Percentiles rank a stretch among this genome's conserved stretches.
Evolutionary conservation across 495 filamentous ascomycete species (phyloP).

Genomic region (Penicillium samsonianum): DNA sequence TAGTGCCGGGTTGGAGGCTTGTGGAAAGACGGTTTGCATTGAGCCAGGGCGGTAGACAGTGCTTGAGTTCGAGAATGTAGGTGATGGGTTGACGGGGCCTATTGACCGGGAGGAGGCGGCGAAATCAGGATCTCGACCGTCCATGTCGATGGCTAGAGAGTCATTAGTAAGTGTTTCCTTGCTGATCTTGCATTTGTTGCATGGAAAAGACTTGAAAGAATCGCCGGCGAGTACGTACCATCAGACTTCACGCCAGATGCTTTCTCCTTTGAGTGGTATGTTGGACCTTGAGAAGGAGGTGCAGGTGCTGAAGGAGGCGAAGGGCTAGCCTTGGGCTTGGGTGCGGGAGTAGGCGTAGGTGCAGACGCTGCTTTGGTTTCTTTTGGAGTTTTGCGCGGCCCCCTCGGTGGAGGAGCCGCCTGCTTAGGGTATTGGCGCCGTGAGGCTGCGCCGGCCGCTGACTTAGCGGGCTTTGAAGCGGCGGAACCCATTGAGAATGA

Average conservation of each 20-base stretch:
- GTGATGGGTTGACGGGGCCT: slow-evolving; percentile 64
- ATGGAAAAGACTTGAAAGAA: neutral
- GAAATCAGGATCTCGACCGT: slow-evolving; percentile 65
- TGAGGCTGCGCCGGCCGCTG: slow-evolving; percentile 52
- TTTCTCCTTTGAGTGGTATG: slow-evolving; percentile 43
- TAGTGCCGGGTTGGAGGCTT: slow-evolving; percentile 54
- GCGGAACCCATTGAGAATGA: slow-evolving; percentile 58
- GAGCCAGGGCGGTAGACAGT: slow-evolving; percentile 38
- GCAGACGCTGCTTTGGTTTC: slow-evolving; percentile 18
- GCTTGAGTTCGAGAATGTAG: slow-evolving; percentile 58
- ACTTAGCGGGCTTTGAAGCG: slow-evolving; percentile 60
- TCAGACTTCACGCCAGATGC: slow-evolving; percentile 37
- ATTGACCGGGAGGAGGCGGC: slow-evolving; percentile 61
- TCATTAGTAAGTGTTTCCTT: slow-evolving; percentile 13
- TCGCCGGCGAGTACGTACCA: slow-evolving; percentile 24
- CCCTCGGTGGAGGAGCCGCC: slow-evolving; percentile 36
- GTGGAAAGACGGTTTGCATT: slow-evolving; percentile 47
- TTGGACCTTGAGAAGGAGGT: slow-evolving; percentile 31
- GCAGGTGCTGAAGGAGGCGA: slow-evolving; percentile 37
- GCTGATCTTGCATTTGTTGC: neutral
- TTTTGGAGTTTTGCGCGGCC: slow-evolving; percentile 23
- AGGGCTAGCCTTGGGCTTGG: slow-evolving; percentile 14
- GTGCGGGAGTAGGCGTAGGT: slow-evolving; percentile 21
- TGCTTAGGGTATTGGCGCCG: slow-evolving; percentile 59
- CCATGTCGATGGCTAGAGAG: slow-evolving; percentile 60